Conservation (phyloP, 2,329 filamentous ascomycete species). For the Xylariales sp. region DNA sequence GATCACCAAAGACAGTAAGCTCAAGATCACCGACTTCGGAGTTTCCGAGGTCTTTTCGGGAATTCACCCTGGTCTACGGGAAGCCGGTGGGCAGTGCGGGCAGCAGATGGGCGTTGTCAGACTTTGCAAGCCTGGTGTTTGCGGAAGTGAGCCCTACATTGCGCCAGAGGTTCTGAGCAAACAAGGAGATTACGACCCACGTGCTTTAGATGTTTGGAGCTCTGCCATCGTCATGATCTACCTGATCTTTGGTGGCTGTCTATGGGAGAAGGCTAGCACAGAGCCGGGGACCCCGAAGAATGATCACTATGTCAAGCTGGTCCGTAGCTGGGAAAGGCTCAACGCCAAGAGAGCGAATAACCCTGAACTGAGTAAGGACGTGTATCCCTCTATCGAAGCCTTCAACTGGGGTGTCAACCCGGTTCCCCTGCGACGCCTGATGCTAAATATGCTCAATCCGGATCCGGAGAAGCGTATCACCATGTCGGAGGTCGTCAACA, state of each 20-base stretch:
- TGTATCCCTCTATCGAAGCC: slow-evolving; percentile 61
- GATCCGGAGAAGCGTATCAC: slow-evolving; percentile 65
- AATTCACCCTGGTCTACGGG: slow-evolving; percentile 71
- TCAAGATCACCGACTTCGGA: slow-evolving; percentile 91
- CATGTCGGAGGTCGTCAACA: slow-evolving; percentile 63
- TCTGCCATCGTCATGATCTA: slow-evolving; percentile 79
- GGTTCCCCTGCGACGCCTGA: slow-evolving; percentile 62
- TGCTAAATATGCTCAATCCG: slow-evolving; percentile 80
- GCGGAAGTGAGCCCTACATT: slow-evolving; percentile 81
- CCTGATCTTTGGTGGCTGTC: slow-evolving; percentile 64
- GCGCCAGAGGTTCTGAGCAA: slow-evolving; percentile 78
- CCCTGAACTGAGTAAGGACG: slow-evolving; percentile 46
- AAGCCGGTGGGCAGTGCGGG: slow-evolving; percentile 69
- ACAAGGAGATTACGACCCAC: slow-evolving; percentile 62
- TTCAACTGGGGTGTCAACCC: slow-evolving; percentile 64
- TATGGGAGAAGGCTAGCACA: slow-evolving; percentile 63
- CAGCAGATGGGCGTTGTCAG: slow-evolving; percentile 64
- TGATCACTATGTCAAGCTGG: slow-evolving; percentile 59
- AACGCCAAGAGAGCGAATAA: slow-evolving; percentile 44
- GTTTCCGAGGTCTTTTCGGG: slow-evolving; percentile 83
- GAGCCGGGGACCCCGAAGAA: slow-evolving; percentile 40
- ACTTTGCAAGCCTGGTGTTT: slow-evolving; percentile 73
- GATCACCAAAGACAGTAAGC: slow-evolving; percentile 70
- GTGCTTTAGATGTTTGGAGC: slow-evolving; percentile 80
- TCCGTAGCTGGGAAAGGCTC: slow-evolving; percentile 66